Conservation (phyloP, 2,329 filamentous ascomycete species). For the Amylocarpus encephaloides region DNA sequence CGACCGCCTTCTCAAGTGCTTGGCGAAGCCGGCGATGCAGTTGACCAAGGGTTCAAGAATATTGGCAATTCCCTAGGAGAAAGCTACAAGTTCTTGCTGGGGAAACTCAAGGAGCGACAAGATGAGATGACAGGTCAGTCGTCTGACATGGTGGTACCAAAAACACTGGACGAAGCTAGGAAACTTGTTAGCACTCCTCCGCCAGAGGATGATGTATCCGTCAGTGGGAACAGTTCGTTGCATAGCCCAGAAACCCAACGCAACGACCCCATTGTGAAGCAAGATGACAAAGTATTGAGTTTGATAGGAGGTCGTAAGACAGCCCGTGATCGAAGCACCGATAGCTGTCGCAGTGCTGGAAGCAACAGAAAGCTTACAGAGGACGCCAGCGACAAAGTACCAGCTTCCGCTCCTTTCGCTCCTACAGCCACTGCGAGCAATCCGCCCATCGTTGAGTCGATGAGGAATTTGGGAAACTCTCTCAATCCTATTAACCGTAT, state of each 20-base stretch:
- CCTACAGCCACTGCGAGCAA: conserved; percentile 34
- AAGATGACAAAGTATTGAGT: conserved; percentile 62
- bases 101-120: conserved; percentile 71
- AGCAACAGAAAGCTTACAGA: conserved; percentile 51
- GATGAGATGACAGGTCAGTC: conserved; percentile 38
- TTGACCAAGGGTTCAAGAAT: conserved; percentile 86
- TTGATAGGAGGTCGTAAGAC: conserved; percentile 61
- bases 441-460: conserved; percentile 68
- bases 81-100: conserved; percentile 89
- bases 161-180: conserved; percentile 86
- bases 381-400: conserved; percentile 33
- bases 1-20: conserved; percentile 71
- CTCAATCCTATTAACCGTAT: conserved; percentile 79
- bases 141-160: conserved; percentile 60
- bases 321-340: conserved; percentile 65
- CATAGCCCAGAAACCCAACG: conserved; percentile 34
- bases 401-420: conserved; percentile 24
- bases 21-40: conserved; percentile 76
- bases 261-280: conserved; percentile 31
- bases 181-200: conserved; percentile 75
- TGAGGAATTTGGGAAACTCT: conserved; percentile 72
- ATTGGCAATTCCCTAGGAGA: conserved; percentile 86
- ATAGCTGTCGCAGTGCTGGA: conserved; percentile 61
- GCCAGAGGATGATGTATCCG: conserved; percentile 36
- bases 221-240: conserved; percentile 44